Base-by-base conservation (phyloP, 2,329 filamentous ascomycete species). In the Diaporthe aspalathi region DNA sequence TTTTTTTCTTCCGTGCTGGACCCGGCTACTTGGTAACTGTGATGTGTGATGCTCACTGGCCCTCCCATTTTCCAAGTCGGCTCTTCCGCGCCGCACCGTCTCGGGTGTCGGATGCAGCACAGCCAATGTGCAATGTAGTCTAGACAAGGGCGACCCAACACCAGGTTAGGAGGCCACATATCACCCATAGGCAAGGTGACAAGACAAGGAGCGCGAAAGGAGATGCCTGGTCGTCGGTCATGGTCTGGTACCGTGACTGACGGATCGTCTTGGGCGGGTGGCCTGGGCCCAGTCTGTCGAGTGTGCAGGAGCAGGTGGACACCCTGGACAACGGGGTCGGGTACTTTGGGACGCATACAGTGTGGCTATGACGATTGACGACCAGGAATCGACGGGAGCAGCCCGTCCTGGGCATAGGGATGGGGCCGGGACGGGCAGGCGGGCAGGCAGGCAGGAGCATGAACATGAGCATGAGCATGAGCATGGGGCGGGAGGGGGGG, bases 281-380 rank as follows among this genome's bases (percentile, higher is more conserved):
- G 60, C 60, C 60, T 65, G 60, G 50, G 60, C 60, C 60, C 60
- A 65, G n/a, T n/a, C n/a, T n/a, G n/a, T n/a, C n/a, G n/a, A n/a
- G n/a, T n/a, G n/a, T 65, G 43, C 57, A 63, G 40, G 43, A n/a
- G 29, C 6, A 22, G 14, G 27, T 17, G 57, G 57, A 32, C 14
- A 22, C 57, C 29, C 8, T 32, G 35, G 35, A 38, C 35, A 12
- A 38, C 11, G 5, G 32, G 32, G 32, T 38, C 22, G 11, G n/a
- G n/a, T 38, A 65, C 60, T 63, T 32, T 27, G 57, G 27, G 22
- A 47, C 57, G 1, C 12, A 16, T 24, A 17, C 45, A 50, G 60
- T 65, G 60, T 65, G 60, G 60, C 60, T 2, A 65, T 65, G 60
- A 65, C 60, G 60, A 65, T 65, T 49, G 60, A 65, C 60, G 60